Conservation (phyloP, 768 basidiomycete genomes). For the Boletus coccyginus region DNA sequence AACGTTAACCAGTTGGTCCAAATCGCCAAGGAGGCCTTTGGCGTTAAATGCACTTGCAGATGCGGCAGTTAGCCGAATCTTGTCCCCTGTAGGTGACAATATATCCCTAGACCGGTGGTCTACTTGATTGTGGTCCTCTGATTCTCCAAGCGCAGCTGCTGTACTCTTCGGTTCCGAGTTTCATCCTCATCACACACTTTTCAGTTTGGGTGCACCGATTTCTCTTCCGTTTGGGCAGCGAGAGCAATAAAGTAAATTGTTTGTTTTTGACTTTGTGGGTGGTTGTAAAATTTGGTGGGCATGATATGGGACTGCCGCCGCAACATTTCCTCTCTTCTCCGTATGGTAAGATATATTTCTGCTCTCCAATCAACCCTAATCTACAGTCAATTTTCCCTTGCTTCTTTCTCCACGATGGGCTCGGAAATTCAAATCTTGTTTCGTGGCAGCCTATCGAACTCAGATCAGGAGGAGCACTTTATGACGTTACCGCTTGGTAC, state of each 20-base stretch:
- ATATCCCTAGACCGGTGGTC: not conserved
- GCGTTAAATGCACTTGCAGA: not conserved
- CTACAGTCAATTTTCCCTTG: not conserved
- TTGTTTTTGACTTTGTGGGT: not conserved
- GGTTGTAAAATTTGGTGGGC: not conserved
- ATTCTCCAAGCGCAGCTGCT: not conserved
- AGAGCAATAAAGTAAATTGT: too few relatives aligned
- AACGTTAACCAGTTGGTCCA: not conserved
- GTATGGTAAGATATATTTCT: not conserved
- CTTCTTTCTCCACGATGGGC: slow-evolving; percentile 15
- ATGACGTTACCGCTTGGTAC: too few relatives aligned
- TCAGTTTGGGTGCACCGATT: not conserved
- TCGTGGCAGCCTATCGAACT: not conserved
- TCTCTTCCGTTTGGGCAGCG: not conserved
- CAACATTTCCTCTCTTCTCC: not conserved
- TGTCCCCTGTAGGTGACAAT: not conserved
- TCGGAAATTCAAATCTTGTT: slow-evolving; percentile 3
- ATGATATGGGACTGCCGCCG: not conserved
- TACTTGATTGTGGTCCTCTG: not conserved
- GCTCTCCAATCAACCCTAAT: not conserved
- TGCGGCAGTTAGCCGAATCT: not conserved
- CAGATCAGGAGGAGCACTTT: too few relatives aligned
- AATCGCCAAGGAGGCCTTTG: not conserved
- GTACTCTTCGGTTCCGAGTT: not conserved
- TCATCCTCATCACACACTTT: not conserved